Base-by-base conservation (phyloP, 1,139 yeast genomes). In the Saccharomycopsis phalli region DNA sequence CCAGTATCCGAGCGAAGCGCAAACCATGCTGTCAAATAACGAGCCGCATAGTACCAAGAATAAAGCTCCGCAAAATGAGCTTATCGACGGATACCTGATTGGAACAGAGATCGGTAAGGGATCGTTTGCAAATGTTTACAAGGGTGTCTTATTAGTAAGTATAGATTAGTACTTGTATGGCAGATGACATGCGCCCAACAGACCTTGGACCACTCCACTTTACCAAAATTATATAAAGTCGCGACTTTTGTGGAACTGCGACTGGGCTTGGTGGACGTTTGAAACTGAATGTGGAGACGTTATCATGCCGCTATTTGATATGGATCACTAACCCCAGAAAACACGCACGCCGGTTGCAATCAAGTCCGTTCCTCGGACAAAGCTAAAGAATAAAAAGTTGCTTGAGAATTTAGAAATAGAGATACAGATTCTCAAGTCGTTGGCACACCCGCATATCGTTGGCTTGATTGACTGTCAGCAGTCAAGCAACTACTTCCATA, bases 381-480 rank as follows among this genome's bases (percentile, higher is more conserved):
- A 84, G 55, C 70, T 91, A 47, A 86, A 79, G 58, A 78, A 86
- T 52, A 86, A 84, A 64, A 87, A 88, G 57, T 68, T 91, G 40
- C 64, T 88, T 47, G 95, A 86, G 57, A 91, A 87, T 59, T 68
- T 91, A 53, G 97, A 91, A 59, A 77, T 87, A 43, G 98, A 91
- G 61, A 87, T 91, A 37, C 67, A 82, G 38, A 91, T 91, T 39
- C 67, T 91, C 50, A 86, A 87, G 62, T 76, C 81, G 39, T 71
- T 91, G 68, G 77, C 80, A 51, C 95, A 91, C 55, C 95, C 96
- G 2, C 97, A 91, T 58, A 83, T 91, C 40, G 98, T 91, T 3
- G 80, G 81, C 11, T 65, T 91, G 38, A 61, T 83, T 42, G 97
- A 88, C 53, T 86, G 84, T 56, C 76, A 79, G 47, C 81, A 84